These are phyloP conservation scores for Globisporangium viniferum DNA, from an alignment of 352 stramenopile species.

Conservation along the genomic window DNA sequence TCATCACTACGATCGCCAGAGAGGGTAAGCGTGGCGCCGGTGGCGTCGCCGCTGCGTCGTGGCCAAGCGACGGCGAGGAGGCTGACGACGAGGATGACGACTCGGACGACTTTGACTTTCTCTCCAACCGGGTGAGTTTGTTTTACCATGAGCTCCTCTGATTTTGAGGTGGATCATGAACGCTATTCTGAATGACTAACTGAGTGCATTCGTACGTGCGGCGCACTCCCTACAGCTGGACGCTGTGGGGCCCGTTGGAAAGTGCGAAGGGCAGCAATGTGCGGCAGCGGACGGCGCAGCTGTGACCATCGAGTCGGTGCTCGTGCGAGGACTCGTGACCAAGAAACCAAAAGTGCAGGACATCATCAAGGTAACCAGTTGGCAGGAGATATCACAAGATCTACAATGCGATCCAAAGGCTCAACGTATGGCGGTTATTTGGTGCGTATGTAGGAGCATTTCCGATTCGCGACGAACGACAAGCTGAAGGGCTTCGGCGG, in stretches of 20 bases:
- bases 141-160: not conserved
- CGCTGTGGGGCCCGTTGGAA: not conserved
- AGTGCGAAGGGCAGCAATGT: constrained; percentile 36
- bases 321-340: constrained; percentile 49
- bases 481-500: constrained; percentile 35
- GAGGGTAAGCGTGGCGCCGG: not conserved
- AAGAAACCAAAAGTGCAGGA: constrained; percentile 38
- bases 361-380: constrained; percentile 29
- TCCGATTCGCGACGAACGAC: constrained; percentile 22
- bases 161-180: not conserved
- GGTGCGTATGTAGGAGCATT: constrained; percentile 23
- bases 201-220: not conserved
- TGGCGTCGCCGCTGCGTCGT: not conserved
- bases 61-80: constrained; percentile 17
- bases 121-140: constrained; percentile 24
- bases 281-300: constrained; percentile 9
- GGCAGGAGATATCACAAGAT: not conserved
- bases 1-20: constrained; percentile 4
- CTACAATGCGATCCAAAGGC: not conserved
- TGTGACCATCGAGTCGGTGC: constrained; percentile 28
- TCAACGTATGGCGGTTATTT: not conserved
- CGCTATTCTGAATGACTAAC: not conserved
- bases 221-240: not conserved
- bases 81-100: constrained; percentile 31
- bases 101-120: constrained; percentile 30